Evolutionary conservation across 257 asterid species (phyloP).

Genomic region (Solanum lycopersicoides): DNA sequence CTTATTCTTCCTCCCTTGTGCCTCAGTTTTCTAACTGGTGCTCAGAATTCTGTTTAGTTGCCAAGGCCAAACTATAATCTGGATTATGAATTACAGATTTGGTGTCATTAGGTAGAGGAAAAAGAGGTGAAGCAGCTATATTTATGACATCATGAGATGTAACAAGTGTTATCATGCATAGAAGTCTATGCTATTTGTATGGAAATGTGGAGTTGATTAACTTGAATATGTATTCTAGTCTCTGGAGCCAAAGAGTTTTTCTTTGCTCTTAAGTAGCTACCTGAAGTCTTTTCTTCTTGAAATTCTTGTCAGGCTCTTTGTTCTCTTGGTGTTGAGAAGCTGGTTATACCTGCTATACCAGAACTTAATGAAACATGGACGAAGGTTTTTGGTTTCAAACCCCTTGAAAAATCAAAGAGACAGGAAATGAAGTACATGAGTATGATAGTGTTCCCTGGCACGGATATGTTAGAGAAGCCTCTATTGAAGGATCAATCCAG

Average conservation of each 20-base stretch:
- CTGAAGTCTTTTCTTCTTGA: conserved; percentile 5
- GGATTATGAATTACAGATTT: background rate
- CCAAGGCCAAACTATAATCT: background rate
- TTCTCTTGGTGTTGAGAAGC: conserved; percentile 58
- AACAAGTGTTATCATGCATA: background rate
- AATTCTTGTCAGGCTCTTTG: conserved; percentile 49
- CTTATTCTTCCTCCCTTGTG: background rate
- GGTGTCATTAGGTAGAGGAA: background rate
- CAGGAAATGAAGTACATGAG: conserved; percentile 67
- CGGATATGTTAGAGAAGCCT: conserved; percentile 73
- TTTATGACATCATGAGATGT: background rate
- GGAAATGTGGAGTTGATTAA: background rate
- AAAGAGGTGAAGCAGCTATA: background rate
- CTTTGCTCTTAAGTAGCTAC: background rate
- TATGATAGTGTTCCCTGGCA: conserved; percentile 67
- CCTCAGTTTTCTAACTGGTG: background rate
- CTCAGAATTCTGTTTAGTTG: background rate
- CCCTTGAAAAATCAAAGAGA: conserved; percentile 60
- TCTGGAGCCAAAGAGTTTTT: background rate
- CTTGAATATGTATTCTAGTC: background rate
- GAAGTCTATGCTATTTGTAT: background rate
- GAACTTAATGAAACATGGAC: conserved; percentile 86
- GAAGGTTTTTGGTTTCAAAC: conserved; percentile 55
- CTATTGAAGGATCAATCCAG: conserved; percentile 9
- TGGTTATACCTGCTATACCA: conserved; percentile 84